A percentile compares a stretch with the other conserved stretches of the same genome.
Evolutionary conservation across 768 basidiomycete species (phyloP).

Genomic region (Tubosaeta sp.): DNA sequence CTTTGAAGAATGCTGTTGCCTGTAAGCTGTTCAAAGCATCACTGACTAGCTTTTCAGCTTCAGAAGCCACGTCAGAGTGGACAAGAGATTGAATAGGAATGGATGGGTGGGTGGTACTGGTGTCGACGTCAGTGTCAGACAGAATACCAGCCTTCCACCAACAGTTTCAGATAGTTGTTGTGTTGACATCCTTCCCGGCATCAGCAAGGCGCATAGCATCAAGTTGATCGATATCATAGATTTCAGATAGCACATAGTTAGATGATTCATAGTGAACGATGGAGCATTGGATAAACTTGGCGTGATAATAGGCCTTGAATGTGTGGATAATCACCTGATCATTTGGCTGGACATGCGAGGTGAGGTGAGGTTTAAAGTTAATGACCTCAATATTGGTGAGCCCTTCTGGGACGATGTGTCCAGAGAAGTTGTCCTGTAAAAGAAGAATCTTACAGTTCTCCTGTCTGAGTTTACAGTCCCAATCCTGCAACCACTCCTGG

Average conservation of each 20-base stretch:
- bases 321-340: conserved; percentile 33
- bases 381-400: conserved; percentile 19
- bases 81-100: neutral
- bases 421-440: conserved; percentile 7
- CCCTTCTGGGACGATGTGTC: conserved; percentile 27
- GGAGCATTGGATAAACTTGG: neutral
- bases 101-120: neutral
- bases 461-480: neutral
- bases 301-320: conserved; percentile 16
- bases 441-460: conserved; percentile 1
- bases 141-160: neutral
- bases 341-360: conserved; percentile 33
- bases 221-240: neutral
- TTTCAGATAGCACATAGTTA: neutral
- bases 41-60: neutral
- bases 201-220: neutral
- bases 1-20: neutral
- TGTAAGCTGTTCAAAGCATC: neutral
- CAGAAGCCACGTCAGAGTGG: neutral
- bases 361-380: conserved; percentile 32
- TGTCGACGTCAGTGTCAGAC: neutral
- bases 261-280: neutral
- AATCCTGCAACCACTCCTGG: conserved; percentile 6
- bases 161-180: neutral
- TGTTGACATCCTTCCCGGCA: neutral